phyloP scores from a whole-genome alignment of 139 green algal genomes.

The Eudorina sp. region DNA sequence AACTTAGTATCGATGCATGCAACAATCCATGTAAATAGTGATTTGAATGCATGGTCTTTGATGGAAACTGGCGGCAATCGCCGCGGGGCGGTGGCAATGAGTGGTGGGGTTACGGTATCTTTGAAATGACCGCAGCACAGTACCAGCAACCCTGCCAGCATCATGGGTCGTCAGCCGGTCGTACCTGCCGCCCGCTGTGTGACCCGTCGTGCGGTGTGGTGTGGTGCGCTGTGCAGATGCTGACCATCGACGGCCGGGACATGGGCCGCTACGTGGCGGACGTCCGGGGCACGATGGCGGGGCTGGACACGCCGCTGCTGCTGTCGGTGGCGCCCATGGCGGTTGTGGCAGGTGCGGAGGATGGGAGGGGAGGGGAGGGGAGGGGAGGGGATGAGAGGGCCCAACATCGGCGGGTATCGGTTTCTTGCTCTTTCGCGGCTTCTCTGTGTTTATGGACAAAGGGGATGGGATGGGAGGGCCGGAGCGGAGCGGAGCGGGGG shows the following conservation, averaged over 20 bases:
- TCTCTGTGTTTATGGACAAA: too few relatives aligned
- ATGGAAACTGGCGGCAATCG: not conserved
- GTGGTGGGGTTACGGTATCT: not conserved
- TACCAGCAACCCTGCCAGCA: not conserved
- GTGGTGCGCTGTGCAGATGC: not conserved
- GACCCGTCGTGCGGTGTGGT: too few relatives aligned
- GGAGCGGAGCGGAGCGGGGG: too few relatives aligned
- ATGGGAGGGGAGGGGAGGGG: too few relatives aligned
- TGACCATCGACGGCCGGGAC: not conserved
- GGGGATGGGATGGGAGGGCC: too few relatives aligned
- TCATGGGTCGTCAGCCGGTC: too few relatives aligned
- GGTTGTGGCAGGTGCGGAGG: constrained; percentile 6
- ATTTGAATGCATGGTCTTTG: not conserved
- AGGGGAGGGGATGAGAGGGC: too few relatives aligned
- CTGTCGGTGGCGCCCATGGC: not conserved
- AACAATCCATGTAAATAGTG: too few relatives aligned
- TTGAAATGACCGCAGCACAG: not conserved
- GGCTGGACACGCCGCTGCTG: not conserved
- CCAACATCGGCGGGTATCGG: too few relatives aligned
- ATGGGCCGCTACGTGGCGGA: not conserved
- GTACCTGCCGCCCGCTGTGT: too few relatives aligned
- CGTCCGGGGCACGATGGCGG: constrained; percentile 3
- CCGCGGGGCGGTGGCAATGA: not conserved
- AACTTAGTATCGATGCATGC: too few relatives aligned
- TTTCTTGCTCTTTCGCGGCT: too few relatives aligned